Evolutionary conservation across 2,329 filamentous ascomycete species (phyloP).

Genomic region (Diplodia intermedia): DNA sequence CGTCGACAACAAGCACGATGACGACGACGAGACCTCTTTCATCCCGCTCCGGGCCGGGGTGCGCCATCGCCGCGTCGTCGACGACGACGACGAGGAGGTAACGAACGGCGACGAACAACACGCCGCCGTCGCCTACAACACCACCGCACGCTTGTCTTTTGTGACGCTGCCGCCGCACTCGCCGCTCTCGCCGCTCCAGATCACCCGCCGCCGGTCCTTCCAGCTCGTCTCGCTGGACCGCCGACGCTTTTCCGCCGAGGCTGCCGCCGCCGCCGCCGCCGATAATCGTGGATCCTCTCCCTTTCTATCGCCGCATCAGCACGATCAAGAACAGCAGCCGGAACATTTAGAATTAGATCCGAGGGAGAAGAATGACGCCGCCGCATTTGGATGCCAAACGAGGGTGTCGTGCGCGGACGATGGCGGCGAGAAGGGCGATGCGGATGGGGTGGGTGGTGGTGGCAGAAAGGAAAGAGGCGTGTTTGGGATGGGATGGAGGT

Average conservation of each 20-base stretch:
- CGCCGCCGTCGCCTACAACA: neutral
- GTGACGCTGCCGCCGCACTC: neutral
- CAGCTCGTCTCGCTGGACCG: conserved; percentile 10
- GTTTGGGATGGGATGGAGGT: no score
- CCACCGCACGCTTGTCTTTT: neutral
- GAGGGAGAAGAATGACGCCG: neutral
- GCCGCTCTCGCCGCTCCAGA: conserved; percentile 6
- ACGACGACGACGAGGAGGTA: no score
- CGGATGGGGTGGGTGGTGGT: neutral
- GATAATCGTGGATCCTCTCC: no score
- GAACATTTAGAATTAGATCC: neutral
- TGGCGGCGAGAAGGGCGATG: neutral
- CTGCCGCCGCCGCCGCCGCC: no score
- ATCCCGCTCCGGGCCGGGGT: neutral
- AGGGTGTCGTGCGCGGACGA: neutral
- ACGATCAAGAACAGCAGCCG: neutral
- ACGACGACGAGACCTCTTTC: neutral
- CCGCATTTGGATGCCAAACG: neutral
- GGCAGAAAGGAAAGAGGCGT: neutral
- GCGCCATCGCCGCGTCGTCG: neutral
- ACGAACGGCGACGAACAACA: no score
- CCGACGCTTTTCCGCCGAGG: neutral
- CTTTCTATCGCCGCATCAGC: no score
- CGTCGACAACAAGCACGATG: neutral
- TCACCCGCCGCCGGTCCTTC: conserved; percentile 10